Evolutionary conservation across 1,139 yeast genomes (phyloP), one percentile per base, ranked within the genome.

Genomic region (Taiozyma sp.): DNA sequence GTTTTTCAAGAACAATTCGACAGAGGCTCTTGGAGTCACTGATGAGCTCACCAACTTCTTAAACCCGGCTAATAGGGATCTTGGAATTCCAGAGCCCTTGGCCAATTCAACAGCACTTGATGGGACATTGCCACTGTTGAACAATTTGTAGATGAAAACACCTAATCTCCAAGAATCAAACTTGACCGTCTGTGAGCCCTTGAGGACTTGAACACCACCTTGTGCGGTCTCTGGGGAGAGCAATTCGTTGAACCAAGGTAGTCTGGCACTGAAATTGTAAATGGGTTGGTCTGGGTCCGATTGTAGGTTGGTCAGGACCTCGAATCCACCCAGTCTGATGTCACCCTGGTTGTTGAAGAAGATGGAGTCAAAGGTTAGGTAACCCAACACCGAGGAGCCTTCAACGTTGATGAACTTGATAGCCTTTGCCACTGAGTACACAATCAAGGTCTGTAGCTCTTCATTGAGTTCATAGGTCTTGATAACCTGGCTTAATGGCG

Each of bases 281-380:
- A 77, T 60, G 2, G 79, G 77, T 51, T 73, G 78, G 51, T 79
- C 80, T 4, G 79, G 77, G 53, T 81, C 85, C 1, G 76, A 69
- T 27, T 70, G 70, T 51, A 75, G 62, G 55, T 76, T 80, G 2
- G 86, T 76, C 51, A 87, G 74, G 5, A 87, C 67, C 65, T 92
- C 98, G 61, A 91, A 81, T 1, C 97, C 97, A 57, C 88, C 87
- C 28, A 92, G 66, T 53, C 83, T 86, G 95, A 96, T 89, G 62
- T 88, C 96, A 9, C 97, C 96, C 42, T 74, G 65, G 24, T 75
- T 78, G 51, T 79, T 86, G 14, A 89, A 82, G 66, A 70, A 90
- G 0, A 92, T 75, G 0, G 88, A 79, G 43, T 78, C 75, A 30
- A 71, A 60, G 55, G 79, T 75, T 40, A 91, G 62, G 54, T 83